phyloP scores from a whole-genome alignment of 306 rosid species.

The Cyclanthera cordifolia region DNA sequence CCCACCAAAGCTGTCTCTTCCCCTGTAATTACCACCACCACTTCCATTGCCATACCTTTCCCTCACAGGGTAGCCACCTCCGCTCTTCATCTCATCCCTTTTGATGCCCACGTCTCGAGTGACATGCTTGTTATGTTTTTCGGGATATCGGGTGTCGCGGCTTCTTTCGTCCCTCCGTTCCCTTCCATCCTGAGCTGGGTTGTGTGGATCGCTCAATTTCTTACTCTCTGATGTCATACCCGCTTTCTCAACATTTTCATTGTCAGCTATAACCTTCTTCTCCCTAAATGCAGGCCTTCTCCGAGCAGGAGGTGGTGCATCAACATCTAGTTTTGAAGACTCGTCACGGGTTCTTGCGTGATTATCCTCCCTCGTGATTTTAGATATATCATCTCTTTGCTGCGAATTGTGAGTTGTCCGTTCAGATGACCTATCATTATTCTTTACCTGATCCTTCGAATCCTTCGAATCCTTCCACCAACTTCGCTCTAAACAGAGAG shows the following conservation, averaged over 20 bases:
- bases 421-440: conserved; percentile 26
- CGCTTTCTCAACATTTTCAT: conserved; percentile 33
- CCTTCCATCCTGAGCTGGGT: conserved; percentile 29
- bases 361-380: conserved; percentile 24
- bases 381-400: conserved; percentile 41
- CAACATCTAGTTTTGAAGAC: conserved; percentile 40
- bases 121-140: conserved; percentile 38
- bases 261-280: conserved; percentile 46
- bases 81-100: conserved; percentile 40
- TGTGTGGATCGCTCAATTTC: conserved; percentile 36
- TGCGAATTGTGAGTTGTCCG: conserved; percentile 28
- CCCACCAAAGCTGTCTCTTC: conserved; percentile 49
- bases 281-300: conserved; percentile 82
- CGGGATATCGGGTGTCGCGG: conserved; percentile 32
- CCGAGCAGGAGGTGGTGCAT: conserved; percentile 32
- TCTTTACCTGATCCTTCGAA: conserved; percentile 31
- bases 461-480: conserved; percentile 61
- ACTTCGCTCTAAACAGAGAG: conserved; percentile 39
- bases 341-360: conserved; percentile 39
- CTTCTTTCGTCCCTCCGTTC: conserved; percentile 54
- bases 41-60: conserved; percentile 40
- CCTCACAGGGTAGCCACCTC: conserved; percentile 38
- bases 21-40: conserved; percentile 38
- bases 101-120: conserved; percentile 29
- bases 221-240: conserved; percentile 18